These are phyloP conservation scores for Musa itinerans DNA, from an alignment of 176 grass and related monocot species.

Conservation along the genomic window DNA sequence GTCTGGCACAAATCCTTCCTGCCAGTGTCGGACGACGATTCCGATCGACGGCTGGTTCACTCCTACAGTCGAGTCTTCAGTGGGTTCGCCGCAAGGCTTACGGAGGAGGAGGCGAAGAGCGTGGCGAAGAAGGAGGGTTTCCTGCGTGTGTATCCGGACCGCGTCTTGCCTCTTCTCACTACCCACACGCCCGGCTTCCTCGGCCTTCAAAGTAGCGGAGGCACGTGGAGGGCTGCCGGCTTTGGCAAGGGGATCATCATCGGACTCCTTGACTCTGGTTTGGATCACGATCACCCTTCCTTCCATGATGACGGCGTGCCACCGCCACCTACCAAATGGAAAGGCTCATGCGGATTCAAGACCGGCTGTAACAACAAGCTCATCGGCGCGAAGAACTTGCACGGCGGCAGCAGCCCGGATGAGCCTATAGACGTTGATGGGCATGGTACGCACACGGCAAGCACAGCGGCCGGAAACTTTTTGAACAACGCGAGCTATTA, in stretches of 20 bases:
- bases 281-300: constrained; percentile 20
- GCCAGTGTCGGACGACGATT: no score
- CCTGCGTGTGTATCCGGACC: constrained; percentile 26
- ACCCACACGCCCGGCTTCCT: constrained; percentile 17
- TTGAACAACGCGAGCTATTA: constrained; percentile 1
- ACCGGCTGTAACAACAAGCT: constrained; percentile 30
- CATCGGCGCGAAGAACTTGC: constrained; percentile 17
- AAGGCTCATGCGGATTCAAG: constrained; percentile 15
- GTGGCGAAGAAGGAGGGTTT: constrained; percentile 12
- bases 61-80: constrained; percentile 25
- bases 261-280: constrained; percentile 23
- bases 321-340: constrained; percentile 28
- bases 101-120: constrained; percentile 14
- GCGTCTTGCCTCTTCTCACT: constrained; percentile 14
- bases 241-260: constrained; percentile 5
- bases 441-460: constrained; percentile 15
- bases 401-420: not conserved
- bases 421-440: not conserved
- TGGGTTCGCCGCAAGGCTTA: constrained; percentile 19
- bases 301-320: constrained; percentile 19
- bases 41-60: constrained; percentile 19
- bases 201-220: not conserved
- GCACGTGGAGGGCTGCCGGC: not conserved
- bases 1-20: constrained; percentile 15
- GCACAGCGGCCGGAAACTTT: constrained; percentile 18